Conservation (phyloP, 129 eudicot species). For the Mikania micrantha region DNA sequence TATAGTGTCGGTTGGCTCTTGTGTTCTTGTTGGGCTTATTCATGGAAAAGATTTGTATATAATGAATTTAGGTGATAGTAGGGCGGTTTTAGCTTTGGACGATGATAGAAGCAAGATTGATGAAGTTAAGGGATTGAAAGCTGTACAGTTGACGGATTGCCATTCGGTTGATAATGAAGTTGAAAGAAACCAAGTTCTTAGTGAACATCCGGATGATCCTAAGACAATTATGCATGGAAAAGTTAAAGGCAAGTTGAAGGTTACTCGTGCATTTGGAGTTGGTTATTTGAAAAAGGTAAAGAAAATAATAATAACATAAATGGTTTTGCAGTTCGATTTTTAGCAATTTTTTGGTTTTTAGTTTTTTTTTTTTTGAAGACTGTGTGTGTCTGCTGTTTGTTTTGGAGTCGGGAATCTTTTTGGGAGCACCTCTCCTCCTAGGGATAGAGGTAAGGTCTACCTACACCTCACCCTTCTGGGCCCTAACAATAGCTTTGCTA, state of each 20-base stretch:
- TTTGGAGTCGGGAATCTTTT: too few species aligned
- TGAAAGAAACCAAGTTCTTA: conserved; percentile 55
- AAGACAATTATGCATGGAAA: conserved; percentile 55
- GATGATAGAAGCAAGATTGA: conserved; percentile 19
- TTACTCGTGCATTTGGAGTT: conserved; percentile 96
- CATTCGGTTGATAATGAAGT: conserved; percentile 78
- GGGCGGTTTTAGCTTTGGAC: conserved; percentile 74
- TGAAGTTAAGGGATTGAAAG: conserved; percentile 33
- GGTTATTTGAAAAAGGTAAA: conserved; percentile 94
- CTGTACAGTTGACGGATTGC: conserved; percentile 70
- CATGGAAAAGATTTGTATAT: conserved; percentile 70
- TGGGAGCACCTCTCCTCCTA: too few species aligned
- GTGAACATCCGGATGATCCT: conserved; percentile 84
- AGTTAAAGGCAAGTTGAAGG: conserved; percentile 92
- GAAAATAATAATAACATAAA: not conserved
- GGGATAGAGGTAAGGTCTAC: too few species aligned
- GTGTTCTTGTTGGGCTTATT: conserved; percentile 74
- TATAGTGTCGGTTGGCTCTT: conserved; percentile 90
- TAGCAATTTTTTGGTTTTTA: too few species aligned
- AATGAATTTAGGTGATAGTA: conserved; percentile 86
- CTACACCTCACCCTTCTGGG: too few species aligned
- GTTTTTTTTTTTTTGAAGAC: too few species aligned
- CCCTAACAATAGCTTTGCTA: too few species aligned
- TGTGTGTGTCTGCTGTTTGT: too few species aligned
- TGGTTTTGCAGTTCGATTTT: too few species aligned